Percentiles rank a stretch among this genome's conserved stretches.
phyloP scores from a whole-genome alignment of 352 stramenopile species.

The Phytopythium montanum region DNA sequence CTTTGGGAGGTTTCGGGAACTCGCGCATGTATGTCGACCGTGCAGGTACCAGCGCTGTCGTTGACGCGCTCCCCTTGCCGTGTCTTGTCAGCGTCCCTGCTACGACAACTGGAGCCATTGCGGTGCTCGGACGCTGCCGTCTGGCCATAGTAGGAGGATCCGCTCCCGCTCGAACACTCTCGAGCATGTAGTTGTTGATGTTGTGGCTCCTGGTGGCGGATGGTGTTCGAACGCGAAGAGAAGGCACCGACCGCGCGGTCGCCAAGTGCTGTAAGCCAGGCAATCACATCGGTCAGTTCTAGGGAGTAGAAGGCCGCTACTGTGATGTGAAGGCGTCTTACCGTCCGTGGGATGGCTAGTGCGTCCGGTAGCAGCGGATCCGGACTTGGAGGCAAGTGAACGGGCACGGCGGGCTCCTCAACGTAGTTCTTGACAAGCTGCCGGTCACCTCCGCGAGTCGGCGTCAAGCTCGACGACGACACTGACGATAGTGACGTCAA shows the following conservation, averaged over 20 bases:
- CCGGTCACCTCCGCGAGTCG: conserved; percentile 8
- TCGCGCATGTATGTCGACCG: conserved; percentile 47
- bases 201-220: background rate
- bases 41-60: background rate
- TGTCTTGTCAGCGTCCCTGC: background rate
- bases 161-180: background rate
- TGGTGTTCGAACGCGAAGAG: conserved; percentile 33
- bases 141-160: background rate
- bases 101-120: background rate
- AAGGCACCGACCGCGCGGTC: conserved; percentile 30
- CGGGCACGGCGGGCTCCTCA: conserved; percentile 35
- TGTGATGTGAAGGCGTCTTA: conserved; percentile 6
- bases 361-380: conserved; percentile 5
- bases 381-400: conserved; percentile 21
- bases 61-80: background rate
- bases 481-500: background rate
- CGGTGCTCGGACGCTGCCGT: conserved; percentile 5
- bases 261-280: conserved; percentile 1
- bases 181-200: background rate
- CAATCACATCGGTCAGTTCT: background rate
- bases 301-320: background rate
- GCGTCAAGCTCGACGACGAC: conserved; percentile 4
- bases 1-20: conserved; percentile 49
- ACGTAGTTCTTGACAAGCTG: conserved; percentile 20
- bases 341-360: conserved; percentile 39